Percentiles rank a stretch among this genome's conserved stretches.
Conservation (phyloP, 768 basidiomycete species). For the Coprinopsis cinerea region DNA sequence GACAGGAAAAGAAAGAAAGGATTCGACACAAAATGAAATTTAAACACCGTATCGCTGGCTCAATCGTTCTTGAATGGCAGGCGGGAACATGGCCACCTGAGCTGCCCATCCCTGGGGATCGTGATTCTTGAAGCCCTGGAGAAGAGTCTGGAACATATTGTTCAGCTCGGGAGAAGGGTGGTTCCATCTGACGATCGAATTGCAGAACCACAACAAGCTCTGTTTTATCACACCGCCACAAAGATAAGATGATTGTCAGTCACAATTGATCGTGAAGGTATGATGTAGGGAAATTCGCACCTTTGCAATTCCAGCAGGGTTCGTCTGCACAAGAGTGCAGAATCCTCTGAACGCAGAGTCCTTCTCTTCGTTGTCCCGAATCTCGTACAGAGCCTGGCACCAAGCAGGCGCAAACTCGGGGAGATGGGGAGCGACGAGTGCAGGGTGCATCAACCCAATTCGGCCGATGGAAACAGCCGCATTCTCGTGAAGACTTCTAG, state of each 20-base stretch:
- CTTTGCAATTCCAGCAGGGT: slow-evolving; percentile 91
- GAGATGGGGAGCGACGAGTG: slow-evolving; percentile 81
- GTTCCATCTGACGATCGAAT: slow-evolving; percentile 94
- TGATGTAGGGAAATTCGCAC: slow-evolving; percentile 31
- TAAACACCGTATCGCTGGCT: slow-evolving; percentile 84
- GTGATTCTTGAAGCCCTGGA: slow-evolving; percentile 87
- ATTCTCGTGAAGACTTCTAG: slow-evolving; percentile 93
- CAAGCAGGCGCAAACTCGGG: slow-evolving; percentile 90
- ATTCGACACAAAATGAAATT: slow-evolving; percentile 1
- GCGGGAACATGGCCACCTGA: slow-evolving; percentile 80
- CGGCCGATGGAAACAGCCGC: slow-evolving; percentile 98
- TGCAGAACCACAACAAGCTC: slow-evolving; percentile 97
- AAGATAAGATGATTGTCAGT: neutral
- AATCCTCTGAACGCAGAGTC: slow-evolving; percentile 98
- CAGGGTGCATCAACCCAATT: slow-evolving; percentile 89
- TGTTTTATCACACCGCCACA: too few relatives aligned
- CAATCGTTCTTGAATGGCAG: slow-evolving; percentile 82
- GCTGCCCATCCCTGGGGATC: slow-evolving; percentile 81
- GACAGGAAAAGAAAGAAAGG: neutral
- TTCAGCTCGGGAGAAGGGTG: slow-evolving; percentile 89
- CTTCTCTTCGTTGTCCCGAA: slow-evolving; percentile 99
- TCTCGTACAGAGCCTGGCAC: slow-evolving; percentile 97
- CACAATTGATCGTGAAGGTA: neutral
- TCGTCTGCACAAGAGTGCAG: slow-evolving; percentile 91
- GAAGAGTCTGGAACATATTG: slow-evolving; percentile 86